phyloP scores from a whole-genome alignment of 306 rosid genomes.

The Quillaja saponaria region DNA sequence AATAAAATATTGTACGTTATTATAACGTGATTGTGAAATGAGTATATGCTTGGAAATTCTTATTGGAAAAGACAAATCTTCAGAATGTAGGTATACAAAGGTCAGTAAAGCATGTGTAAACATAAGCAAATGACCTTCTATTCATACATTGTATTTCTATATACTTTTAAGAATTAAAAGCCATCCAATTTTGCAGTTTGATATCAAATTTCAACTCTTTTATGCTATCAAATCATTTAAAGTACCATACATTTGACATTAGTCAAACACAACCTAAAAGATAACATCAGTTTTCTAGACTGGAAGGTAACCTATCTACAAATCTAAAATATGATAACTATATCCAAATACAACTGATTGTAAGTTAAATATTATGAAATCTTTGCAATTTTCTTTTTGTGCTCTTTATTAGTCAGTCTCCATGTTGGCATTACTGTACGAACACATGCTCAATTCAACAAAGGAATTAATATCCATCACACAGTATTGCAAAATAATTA shows the following conservation, averaged over 20 bases:
- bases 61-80: not conserved
- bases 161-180: too few relatives aligned
- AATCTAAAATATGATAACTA: not conserved
- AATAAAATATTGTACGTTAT: constrained; percentile 13
- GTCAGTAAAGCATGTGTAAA: not conserved
- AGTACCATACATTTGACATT: too few relatives aligned
- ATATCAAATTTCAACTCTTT: too few relatives aligned
- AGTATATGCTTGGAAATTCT: not conserved
- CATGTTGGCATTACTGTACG: not conserved
- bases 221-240: too few relatives aligned
- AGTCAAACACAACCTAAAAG: too few relatives aligned
- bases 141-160: too few relatives aligned
- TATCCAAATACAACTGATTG: not conserved
- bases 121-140: too few relatives aligned
- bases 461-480: not conserved
- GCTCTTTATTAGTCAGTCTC: not conserved
- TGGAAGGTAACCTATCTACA: not conserved
- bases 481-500: not conserved
- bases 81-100: not conserved
- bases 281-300: not conserved
- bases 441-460: not conserved
- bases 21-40: constrained; percentile 15
- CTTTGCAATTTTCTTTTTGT: not conserved
- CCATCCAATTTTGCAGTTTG: too few relatives aligned
- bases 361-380: not conserved